A percentile compares a stretch with the other conserved stretches of the same genome.
These are phyloP conservation scores for Arctium minus DNA, from an alignment of 129 eudicot species.

Conservation along the genomic window DNA sequence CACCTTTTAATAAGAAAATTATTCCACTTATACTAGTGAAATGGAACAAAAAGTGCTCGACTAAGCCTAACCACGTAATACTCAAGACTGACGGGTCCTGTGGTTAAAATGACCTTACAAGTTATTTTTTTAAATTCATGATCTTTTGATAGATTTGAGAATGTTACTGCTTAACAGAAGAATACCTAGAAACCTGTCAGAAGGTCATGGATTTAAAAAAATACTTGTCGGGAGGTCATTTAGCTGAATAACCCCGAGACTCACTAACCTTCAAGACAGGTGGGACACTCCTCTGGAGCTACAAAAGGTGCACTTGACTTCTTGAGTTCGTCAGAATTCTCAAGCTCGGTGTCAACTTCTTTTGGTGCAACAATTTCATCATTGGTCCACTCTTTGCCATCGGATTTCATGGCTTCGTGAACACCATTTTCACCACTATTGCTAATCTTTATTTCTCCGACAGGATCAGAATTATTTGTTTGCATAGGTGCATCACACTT, in stretches of 20 bases:
- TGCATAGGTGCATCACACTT: slow-evolving; percentile 32
- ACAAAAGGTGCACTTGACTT: slow-evolving; percentile 48
- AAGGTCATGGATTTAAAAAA: background rate
- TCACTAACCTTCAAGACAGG: slow-evolving; percentile 83
- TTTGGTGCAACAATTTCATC: slow-evolving; percentile 35
- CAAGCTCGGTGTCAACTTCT: slow-evolving; percentile 52
- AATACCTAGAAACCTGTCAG: background rate
- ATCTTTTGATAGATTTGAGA: background rate
- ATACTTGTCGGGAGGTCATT: background rate
- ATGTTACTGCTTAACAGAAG: background rate
- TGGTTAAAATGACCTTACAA: background rate
- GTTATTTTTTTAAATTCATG: background rate
- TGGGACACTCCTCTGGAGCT: slow-evolving; percentile 82
- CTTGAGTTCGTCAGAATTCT: slow-evolving; percentile 52
- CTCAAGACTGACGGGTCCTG: background rate
- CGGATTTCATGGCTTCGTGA: slow-evolving; percentile 35
- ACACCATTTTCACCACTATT: slow-evolving; percentile 28
- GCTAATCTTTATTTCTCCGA: slow-evolving; percentile 29
- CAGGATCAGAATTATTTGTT: slow-evolving; percentile 23
- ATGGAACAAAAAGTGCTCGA: background rate
- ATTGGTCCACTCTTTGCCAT: slow-evolving; percentile 23
- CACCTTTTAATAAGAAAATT: too few species aligned
- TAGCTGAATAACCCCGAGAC: background rate
- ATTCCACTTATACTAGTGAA: background rate
- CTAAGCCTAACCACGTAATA: background rate